phyloP scores from a whole-genome alignment of 805 yeast species.

The Candida ipomoeae region DNA sequence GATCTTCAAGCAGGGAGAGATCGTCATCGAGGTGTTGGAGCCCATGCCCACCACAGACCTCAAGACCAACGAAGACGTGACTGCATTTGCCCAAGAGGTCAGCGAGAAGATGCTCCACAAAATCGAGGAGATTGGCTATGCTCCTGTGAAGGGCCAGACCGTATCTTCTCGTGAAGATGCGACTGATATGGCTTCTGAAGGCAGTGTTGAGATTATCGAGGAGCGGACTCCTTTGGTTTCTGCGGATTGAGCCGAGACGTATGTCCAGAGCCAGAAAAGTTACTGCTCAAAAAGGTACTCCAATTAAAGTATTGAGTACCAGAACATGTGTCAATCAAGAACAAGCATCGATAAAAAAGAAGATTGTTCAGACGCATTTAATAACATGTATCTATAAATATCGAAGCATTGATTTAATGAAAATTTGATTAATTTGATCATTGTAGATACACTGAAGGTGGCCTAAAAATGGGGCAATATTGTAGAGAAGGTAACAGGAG shows the following conservation, averaged over 20 bases:
- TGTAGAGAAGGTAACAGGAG: no score
- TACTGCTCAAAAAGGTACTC: no score
- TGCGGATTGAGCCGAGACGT: slow-evolving; percentile 5
- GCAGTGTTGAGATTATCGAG: slow-evolving; percentile 15
- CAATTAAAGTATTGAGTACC: no score
- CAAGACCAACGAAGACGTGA: slow-evolving; percentile 63
- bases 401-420: no score
- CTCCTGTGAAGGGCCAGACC: slow-evolving; percentile 9
- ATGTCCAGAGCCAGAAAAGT: not conserved
- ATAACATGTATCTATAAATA: no score
- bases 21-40: slow-evolving; percentile 72
- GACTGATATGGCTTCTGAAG: slow-evolving; percentile 9
- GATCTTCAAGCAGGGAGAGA: slow-evolving; percentile 73
- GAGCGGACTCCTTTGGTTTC: slow-evolving; percentile 18
- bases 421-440: no score
- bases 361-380: no score
- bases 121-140: slow-evolving; percentile 41
- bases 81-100: slow-evolving; percentile 51
- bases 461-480: no score
- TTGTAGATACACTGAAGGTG: no score
- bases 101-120: slow-evolving; percentile 53
- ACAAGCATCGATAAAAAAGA: no score
- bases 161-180: not conserved
- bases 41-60: slow-evolving; percentile 73
- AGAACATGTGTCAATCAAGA: not conserved